Conservation (phyloP, 2,329 filamentous ascomycete genomes). For the Phaeomoniella chlamydospora region DNA sequence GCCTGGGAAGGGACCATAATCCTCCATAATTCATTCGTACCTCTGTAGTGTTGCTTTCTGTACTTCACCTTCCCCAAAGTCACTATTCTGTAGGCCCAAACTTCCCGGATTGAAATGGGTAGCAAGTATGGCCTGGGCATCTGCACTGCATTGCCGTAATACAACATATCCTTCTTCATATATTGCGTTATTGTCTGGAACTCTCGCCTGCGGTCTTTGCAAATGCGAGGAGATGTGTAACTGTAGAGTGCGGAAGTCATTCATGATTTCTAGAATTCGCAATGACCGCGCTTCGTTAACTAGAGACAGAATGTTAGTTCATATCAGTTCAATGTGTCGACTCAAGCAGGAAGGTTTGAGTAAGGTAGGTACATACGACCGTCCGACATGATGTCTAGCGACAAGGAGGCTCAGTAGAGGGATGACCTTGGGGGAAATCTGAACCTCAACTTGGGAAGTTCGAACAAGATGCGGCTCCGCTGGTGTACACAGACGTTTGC, state of each 20-base stretch:
- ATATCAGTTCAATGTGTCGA: no score
- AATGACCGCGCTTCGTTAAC: conserved; percentile 51
- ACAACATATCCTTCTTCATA: conserved; percentile 44
- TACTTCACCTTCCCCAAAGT: conserved; percentile 30
- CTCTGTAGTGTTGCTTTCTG: conserved; percentile 42
- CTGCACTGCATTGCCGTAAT: conserved; percentile 38
- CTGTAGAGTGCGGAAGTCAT: conserved; percentile 48
- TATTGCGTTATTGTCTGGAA: conserved; percentile 36
- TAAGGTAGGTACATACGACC: neutral
- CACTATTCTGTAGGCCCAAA: conserved; percentile 14
- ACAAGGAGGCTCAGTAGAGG: conserved; percentile 1
- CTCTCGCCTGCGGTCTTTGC: conserved; percentile 33
- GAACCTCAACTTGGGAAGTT: no score
- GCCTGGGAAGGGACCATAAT: neutral
- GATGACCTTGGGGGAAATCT: conserved; percentile 3
- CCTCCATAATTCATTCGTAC: conserved; percentile 21
- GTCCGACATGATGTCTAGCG: conserved; percentile 1
- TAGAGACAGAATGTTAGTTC: no score
- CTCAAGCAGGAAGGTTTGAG: no score
- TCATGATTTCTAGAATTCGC: conserved; percentile 48
- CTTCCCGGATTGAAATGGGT: conserved; percentile 35
- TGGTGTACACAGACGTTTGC: no score
- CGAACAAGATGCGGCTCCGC: no score
- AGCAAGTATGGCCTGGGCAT: conserved; percentile 39
- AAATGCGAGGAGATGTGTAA: conserved; percentile 32